These are phyloP conservation scores for Lasiosphaeria hispida DNA, from an alignment of 495 filamentous ascomycete species.

Conservation along the genomic window DNA sequence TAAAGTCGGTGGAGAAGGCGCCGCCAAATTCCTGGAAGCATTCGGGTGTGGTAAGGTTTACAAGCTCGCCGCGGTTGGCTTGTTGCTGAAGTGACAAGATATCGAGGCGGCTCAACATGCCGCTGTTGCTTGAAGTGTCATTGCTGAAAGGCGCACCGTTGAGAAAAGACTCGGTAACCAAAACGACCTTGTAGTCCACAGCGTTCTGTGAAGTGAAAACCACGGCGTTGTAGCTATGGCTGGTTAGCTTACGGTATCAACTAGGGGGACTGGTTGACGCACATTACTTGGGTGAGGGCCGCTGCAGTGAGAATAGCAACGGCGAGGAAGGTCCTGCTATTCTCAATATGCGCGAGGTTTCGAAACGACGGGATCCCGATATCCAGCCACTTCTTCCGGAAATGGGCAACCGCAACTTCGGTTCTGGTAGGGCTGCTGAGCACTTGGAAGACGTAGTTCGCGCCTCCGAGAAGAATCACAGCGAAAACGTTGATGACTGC, in stretches of 20 bases:
- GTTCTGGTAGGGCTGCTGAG: conserved; percentile 51
- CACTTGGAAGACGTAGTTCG: conserved; percentile 50
- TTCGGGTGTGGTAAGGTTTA: conserved; percentile 26
- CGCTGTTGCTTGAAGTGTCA: conserved; percentile 30
- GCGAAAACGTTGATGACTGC: conserved; percentile 37
- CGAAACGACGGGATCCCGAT: conserved; percentile 52
- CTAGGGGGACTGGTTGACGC: conserved; percentile 2
- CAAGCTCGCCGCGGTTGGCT: conserved; percentile 22
- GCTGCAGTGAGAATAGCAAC: conserved; percentile 37
- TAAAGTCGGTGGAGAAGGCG: conserved; percentile 31
- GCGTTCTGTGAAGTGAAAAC: conserved; percentile 38
- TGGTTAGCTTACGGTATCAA: background rate
- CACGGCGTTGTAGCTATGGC: conserved; percentile 46
- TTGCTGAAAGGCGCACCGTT: conserved; percentile 37
- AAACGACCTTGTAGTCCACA: conserved; percentile 34
- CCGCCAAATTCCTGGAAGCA: conserved; percentile 31
- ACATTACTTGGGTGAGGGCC: conserved; percentile 44
- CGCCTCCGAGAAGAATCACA: conserved; percentile 39
- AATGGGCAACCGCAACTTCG: conserved; percentile 51
- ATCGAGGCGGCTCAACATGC: conserved; percentile 31
- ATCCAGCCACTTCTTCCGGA: conserved; percentile 48
- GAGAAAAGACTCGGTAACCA: conserved; percentile 38
- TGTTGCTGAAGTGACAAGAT: conserved; percentile 36
- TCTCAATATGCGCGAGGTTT: conserved; percentile 44
- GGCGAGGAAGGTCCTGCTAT: conserved; percentile 36